Evolutionary conservation across 306 rosid species (phyloP).

Genomic region (Fragaria nilgerrensis): DNA sequence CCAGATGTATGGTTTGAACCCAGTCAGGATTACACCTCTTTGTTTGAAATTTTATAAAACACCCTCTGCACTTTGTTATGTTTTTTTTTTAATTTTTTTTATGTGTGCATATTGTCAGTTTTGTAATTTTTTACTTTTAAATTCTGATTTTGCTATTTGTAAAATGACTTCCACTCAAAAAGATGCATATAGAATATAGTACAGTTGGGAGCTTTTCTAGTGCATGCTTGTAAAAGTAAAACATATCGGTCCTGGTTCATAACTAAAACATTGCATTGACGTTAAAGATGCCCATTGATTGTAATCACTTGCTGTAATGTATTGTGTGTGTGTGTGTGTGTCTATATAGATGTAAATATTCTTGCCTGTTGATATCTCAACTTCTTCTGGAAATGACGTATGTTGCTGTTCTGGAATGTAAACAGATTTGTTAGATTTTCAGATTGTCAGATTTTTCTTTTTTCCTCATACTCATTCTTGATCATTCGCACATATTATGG

Average conservation of each 20-base stretch:
- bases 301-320: no score
- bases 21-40: slow-evolving; percentile 47
- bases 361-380: neutral
- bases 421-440: neutral
- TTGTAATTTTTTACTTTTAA: neutral
- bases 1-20: slow-evolving; percentile 99
- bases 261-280: neutral
- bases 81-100: neutral
- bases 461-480: neutral
- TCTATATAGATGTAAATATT: no score
- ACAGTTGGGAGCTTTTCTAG: neutral
- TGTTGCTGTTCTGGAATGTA: no score
- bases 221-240: neutral
- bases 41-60: slow-evolving; percentile 2
- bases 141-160: no score
- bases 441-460: neutral
- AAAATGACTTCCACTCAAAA: neutral
- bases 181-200: neutral
- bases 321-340: neutral
- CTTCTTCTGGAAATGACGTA: neutral
- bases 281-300: neutral
- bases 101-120: neutral
- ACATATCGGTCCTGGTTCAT: neutral
- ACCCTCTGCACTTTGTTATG: neutral
- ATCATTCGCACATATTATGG: neutral